Evolutionary conservation across 225 moss, liverwort and hornwort species (phyloP), one percentile per base, ranked within the genome.

Genomic region (Pleurozium schreberi): DNA sequence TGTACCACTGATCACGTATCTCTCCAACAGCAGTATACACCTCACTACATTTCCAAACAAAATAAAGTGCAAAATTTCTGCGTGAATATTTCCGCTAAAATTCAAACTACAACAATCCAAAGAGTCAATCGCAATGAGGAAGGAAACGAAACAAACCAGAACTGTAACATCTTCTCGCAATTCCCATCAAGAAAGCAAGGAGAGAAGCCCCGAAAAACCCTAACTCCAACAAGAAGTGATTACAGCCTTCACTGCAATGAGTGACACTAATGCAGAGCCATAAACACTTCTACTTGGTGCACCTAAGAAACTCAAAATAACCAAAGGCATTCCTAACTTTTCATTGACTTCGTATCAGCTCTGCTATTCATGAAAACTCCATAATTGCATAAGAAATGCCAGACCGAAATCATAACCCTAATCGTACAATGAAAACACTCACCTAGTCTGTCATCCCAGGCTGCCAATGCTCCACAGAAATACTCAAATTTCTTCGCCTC

Each of bases 401-500:
- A 42, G 42, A 84, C 69, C 50, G 49, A 52, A 60, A 67, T 75
- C 76, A 36, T 33, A 91, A 60, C 88, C 85, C 91, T 88, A 85
- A 91, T 58, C 66, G 50, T 81, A 68, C 58, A 57, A 80, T 28
- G 57, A 75, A 69, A 85, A 68, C 63, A 90, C 92, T 85, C 85
- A 92, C 87, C 89, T 92, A 90, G n/a, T 88, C 57, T 85, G 88
- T 85, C 90, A 90, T 90, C 82, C 90, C 90, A 85, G 62, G 62
- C 60, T 66, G 64, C 36, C 64, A 71, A 84, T 73, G 49, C 64
- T 89, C 75, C 80, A n/a, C 85, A 73, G 40, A 62, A 45, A 26
- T 26, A 53, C 75, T 85, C 69, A 36, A 43, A 36, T 52, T 52
- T 30, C 68, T 42, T 75, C 33, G 57, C 87, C 65, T 59, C 66